phyloP scores from a whole-genome alignment of 2,329 filamentous ascomycete species.

The Fusarium multiceps region DNA sequence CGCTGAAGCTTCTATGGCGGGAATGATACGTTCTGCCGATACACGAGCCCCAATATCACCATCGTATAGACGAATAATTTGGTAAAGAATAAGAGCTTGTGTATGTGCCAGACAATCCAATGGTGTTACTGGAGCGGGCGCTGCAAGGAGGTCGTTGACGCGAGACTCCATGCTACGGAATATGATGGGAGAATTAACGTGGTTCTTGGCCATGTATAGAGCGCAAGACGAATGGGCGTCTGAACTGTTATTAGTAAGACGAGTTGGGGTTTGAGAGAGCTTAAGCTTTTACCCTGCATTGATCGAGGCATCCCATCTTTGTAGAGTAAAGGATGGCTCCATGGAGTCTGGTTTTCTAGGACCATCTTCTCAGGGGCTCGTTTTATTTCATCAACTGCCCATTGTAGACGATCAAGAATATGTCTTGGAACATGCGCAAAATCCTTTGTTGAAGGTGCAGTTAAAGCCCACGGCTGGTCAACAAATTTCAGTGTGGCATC shows the following conservation, averaged over 20 bases:
- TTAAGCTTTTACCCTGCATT: constrained; percentile 59
- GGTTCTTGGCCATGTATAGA: constrained; percentile 62
- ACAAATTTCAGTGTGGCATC: constrained; percentile 37
- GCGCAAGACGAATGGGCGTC: constrained; percentile 66
- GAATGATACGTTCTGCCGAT: constrained; percentile 52
- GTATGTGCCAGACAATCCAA: constrained; percentile 54
- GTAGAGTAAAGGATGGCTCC: constrained; percentile 65
- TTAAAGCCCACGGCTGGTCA: constrained; percentile 37
- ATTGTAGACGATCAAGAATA: constrained; percentile 52
- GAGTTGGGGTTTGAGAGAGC: not conserved
- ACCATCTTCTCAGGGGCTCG: constrained; percentile 62
- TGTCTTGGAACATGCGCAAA: constrained; percentile 42
- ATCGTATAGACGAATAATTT: constrained; percentile 63
- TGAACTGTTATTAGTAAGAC: constrained; percentile 39
- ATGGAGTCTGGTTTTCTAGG: constrained; percentile 60
- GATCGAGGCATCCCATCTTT: constrained; percentile 61
- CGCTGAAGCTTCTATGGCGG: constrained; percentile 50
- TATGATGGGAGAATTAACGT: constrained; percentile 60
- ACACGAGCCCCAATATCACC: constrained; percentile 58
- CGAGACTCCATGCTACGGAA: constrained; percentile 59
- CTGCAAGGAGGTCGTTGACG: constrained; percentile 56
- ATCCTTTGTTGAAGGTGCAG: constrained; percentile 38
- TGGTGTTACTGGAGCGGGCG: constrained; percentile 47
- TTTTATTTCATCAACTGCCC: constrained; percentile 63
- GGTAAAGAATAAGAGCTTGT: constrained; percentile 62